These are phyloP conservation scores for Solanum boliviense DNA, from an alignment of 257 asterid genomes.

Conservation along the genomic window DNA sequence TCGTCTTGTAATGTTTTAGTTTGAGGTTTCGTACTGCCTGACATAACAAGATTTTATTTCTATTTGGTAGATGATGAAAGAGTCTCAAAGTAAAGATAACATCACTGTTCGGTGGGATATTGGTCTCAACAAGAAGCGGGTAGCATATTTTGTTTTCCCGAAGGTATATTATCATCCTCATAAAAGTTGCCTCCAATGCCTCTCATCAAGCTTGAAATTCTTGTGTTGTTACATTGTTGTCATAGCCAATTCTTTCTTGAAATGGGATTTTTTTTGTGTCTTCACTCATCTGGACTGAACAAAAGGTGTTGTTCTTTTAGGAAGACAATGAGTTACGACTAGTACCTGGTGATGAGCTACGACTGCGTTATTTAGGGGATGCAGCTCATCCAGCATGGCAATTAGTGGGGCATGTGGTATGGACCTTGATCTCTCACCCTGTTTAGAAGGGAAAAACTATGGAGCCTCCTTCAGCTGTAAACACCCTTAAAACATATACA, in stretches of 20 bases:
- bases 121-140: slow-evolving; percentile 94
- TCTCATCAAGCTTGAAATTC: not conserved
- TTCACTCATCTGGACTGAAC: not conserved
- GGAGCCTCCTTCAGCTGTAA: not conserved
- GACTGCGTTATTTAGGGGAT: slow-evolving; percentile 93
- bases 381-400: slow-evolving; percentile 95
- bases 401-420: slow-evolving; percentile 98
- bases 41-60: not conserved
- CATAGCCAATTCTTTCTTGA: not conserved
- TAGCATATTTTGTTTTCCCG: slow-evolving; percentile 90
- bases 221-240: not conserved
- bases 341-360: slow-evolving; percentile 97
- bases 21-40: not conserved
- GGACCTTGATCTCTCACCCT: slow-evolving; percentile 9
- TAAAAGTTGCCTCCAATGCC: not conserved
- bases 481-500: not conserved
- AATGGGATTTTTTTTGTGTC: not conserved
- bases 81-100: slow-evolving; percentile 96
- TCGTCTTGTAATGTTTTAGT: not conserved
- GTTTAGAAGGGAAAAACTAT: not conserved
- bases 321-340: slow-evolving; percentile 98
- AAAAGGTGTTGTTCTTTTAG: slow-evolving; percentile 31
- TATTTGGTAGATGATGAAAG: slow-evolving; percentile 89
- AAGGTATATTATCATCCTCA: slow-evolving; percentile 38
- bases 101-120: slow-evolving; percentile 90